Conservation (phyloP, 495 filamentous ascomycete species). For the Penicillium canariense region DNA sequence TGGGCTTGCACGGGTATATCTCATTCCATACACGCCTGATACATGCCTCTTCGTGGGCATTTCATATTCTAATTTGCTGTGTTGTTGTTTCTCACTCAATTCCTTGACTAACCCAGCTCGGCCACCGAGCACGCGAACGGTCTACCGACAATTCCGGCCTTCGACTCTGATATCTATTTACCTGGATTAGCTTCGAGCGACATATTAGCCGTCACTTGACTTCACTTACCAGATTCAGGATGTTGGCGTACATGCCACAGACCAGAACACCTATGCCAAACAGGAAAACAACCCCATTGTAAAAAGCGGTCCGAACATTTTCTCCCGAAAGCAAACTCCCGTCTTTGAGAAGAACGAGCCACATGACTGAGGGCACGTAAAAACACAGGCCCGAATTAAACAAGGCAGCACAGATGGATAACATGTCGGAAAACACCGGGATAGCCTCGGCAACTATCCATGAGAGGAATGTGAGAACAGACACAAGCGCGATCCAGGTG, state of each 20-base stretch:
- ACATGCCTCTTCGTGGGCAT: background rate
- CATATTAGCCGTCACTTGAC: background rate
- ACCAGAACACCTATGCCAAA: slow-evolving; percentile 48
- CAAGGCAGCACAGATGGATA: slow-evolving; percentile 59
- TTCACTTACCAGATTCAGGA: slow-evolving; percentile 54
- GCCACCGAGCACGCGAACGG: slow-evolving; percentile 14
- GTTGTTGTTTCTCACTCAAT: too few species aligned
- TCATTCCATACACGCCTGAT: background rate
- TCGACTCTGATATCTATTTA: slow-evolving; percentile 10
- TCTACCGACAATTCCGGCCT: slow-evolving; percentile 11
- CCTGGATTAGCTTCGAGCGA: background rate
- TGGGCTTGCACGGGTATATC: too few species aligned
- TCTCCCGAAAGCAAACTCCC: slow-evolving; percentile 33
- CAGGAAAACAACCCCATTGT: slow-evolving; percentile 18
- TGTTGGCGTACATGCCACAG: slow-evolving; percentile 53
- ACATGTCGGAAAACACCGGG: slow-evolving; percentile 61
- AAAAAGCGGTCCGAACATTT: slow-evolving; percentile 19
- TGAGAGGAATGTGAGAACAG: slow-evolving; percentile 54
- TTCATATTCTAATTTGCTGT: background rate
- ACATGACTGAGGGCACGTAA: slow-evolving; percentile 63
- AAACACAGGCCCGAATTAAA: slow-evolving; percentile 65
- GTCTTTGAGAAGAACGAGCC: slow-evolving; percentile 52
- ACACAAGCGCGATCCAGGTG: slow-evolving; percentile 55
- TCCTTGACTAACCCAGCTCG: background rate
- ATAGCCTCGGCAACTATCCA: slow-evolving; percentile 68